Percentiles rank a stretch among this genome's conserved stretches.
These are phyloP conservation scores for Yueomyces sp. DNA, from an alignment of 805 yeast genomes.

Conservation along the genomic window DNA sequence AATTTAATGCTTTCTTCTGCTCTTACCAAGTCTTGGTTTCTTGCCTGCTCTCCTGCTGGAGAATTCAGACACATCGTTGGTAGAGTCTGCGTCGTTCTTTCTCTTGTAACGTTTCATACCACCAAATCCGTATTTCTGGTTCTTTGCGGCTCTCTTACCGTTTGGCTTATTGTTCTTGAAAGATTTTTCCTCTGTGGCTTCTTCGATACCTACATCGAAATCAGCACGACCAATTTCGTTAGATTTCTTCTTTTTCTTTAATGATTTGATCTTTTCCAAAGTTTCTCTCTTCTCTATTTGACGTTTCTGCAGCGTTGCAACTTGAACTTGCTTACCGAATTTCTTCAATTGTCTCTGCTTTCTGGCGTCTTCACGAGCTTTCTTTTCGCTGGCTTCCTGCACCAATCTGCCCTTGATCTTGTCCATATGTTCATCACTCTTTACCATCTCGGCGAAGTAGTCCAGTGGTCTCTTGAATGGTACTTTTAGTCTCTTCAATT, in stretches of 20 bases:
- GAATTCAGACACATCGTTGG: conserved; percentile 53
- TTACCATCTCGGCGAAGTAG: conserved; percentile 97
- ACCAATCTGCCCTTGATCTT: conserved; percentile 70
- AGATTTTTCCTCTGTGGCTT: conserved; percentile 35
- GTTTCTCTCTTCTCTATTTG: conserved; percentile 87
- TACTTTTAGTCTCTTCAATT: conserved; percentile 53
- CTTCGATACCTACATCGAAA: conserved; percentile 87
- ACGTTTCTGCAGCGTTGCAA: conserved; percentile 84
- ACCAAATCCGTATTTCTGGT: conserved; percentile 62
- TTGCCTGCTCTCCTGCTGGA: conserved; percentile 35
- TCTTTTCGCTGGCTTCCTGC: conserved; percentile 69
- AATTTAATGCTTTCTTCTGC: conserved; percentile 12
- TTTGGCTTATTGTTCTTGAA: conserved; percentile 32
- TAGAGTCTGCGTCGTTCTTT: conserved; percentile 59
- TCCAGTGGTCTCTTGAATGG: conserved; percentile 90
- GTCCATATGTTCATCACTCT: conserved; percentile 97
- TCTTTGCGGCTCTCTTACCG: conserved; percentile 55
- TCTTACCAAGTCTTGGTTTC: conserved; percentile 41
- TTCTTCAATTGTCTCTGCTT: conserved; percentile 90
- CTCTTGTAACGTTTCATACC: conserved; percentile 66
- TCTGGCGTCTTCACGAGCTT: conserved; percentile 85
- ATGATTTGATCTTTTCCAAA: conserved; percentile 76
- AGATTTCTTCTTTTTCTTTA: conserved; percentile 76
- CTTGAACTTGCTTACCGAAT: conserved; percentile 94
- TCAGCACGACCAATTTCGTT: conserved; percentile 43